A percentile compares a stretch with the other conserved stretches of the same genome.
Evolutionary conservation across 2,329 filamentous ascomycete genomes (phyloP).

Genomic region (Cryphonectria japonica): DNA sequence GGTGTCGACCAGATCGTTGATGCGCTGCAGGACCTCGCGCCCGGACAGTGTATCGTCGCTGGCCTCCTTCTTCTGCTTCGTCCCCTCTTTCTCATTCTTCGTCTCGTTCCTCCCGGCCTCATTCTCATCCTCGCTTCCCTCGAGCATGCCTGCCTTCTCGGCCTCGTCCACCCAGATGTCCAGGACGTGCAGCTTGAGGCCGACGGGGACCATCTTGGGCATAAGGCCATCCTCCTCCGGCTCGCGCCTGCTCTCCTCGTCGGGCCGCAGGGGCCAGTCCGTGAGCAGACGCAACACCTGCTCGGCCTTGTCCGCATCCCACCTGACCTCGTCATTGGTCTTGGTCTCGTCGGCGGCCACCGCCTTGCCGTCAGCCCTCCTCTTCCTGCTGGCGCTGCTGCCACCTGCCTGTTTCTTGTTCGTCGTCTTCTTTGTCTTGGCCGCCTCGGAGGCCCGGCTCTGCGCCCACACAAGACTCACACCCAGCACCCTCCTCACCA

Average conservation of each 20-base stretch:
- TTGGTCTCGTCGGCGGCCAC: conserved; percentile 9
- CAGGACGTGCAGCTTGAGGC: conserved; percentile 81
- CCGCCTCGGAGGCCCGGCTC: conserved; percentile 32
- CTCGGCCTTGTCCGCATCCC: conserved; percentile 34
- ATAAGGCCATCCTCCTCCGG: conserved; percentile 39
- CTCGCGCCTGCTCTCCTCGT: conserved; percentile 38
- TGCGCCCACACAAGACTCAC: conserved; percentile 64
- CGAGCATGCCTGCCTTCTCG: conserved; percentile 66
- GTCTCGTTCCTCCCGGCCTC: background rate
- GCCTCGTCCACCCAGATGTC: conserved; percentile 94
- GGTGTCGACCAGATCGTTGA: conserved; percentile 60
- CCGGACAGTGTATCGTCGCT: conserved; percentile 37
- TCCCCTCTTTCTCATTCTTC: conserved; percentile 10
- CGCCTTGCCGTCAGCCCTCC: conserved; percentile 9
- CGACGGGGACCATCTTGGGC: conserved; percentile 67
- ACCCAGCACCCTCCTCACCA: conserved; percentile 78
- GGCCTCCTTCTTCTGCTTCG: conserved; percentile 41
- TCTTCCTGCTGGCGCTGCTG: conserved; percentile 2
- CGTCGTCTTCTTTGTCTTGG: conserved; percentile 30
- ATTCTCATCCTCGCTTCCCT: conserved; percentile 37
- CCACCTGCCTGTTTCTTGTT: conserved; percentile 38
- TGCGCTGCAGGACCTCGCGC: conserved; percentile 52
- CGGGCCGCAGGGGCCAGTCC: conserved; percentile 34
- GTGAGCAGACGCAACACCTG: conserved; percentile 49
- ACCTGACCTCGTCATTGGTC: conserved; percentile 12